Evolutionary conservation across 2,329 filamentous ascomycete genomes (phyloP).

Genomic region (Sarocladiaceae sp.): DNA sequence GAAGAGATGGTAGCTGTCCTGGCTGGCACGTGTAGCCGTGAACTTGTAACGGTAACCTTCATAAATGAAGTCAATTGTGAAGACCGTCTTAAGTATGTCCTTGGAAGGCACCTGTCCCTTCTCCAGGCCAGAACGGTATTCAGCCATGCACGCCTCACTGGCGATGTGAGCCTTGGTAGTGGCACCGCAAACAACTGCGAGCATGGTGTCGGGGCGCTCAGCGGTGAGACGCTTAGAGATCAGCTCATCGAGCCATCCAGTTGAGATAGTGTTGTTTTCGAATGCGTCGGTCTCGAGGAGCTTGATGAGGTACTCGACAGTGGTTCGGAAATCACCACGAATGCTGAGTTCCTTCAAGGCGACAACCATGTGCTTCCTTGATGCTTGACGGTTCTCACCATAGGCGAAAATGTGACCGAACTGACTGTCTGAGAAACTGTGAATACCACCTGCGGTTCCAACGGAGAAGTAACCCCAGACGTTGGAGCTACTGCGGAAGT

Average conservation of each 20-base stretch:
- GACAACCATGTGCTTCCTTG: slow-evolving; percentile 98
- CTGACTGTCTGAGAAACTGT: slow-evolving; percentile 98
- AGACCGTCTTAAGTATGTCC: slow-evolving; percentile 95
- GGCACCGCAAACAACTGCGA: slow-evolving; percentile 94
- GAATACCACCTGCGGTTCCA: slow-evolving; percentile 91
- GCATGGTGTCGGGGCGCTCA: slow-evolving; percentile 86
- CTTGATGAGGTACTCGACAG: slow-evolving; percentile 98
- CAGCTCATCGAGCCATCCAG: slow-evolving; percentile 96
- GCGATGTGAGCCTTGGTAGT: slow-evolving; percentile 92
- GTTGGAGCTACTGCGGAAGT: slow-evolving; percentile 98
- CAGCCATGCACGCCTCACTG: slow-evolving; percentile 82
- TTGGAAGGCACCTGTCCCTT: slow-evolving; percentile 97
- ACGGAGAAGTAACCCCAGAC: slow-evolving; percentile 99
- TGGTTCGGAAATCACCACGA: slow-evolving; percentile 98
- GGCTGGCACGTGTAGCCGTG: slow-evolving; percentile 86
- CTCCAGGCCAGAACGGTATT: slow-evolving; percentile 85
- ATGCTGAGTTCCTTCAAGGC: slow-evolving; percentile 98
- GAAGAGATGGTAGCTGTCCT: slow-evolving; percentile 95
- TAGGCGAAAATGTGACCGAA: slow-evolving; percentile 99
- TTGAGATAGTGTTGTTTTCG: slow-evolving; percentile 98
- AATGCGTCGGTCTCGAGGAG: slow-evolving; percentile 96
- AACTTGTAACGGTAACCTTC: slow-evolving; percentile 97
- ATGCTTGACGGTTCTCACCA: slow-evolving; percentile 93
- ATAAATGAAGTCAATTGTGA: slow-evolving; percentile 98
- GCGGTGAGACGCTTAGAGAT: slow-evolving; percentile 97